Evolutionary conservation across 2,329 filamentous ascomycete genomes (phyloP), one percentile per base, ranked within the genome.

Genomic region (Didymellaceae sp.): DNA sequence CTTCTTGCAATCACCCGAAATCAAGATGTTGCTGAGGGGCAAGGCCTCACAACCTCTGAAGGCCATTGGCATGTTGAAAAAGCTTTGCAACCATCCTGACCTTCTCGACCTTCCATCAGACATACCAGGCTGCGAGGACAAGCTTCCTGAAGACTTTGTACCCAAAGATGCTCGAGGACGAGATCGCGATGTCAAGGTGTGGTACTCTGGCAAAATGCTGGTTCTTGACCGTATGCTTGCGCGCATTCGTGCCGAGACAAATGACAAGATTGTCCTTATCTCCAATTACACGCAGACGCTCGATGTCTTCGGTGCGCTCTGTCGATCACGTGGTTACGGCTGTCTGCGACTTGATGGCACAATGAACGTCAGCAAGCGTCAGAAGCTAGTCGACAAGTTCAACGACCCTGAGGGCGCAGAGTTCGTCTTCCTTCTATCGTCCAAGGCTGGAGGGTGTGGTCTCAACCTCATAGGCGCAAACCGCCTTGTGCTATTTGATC

Each of bases 221-320:
- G 94, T 99, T 3, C 84, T 99, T n/a, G 94, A 97, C 68, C 87
- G 92, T 49, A 99, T 99, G 95, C 84, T 99, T 40, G 91, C 92
- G 25, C 88, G 93, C 21, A 99, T 99, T 62, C 90, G 91, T 13
- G 87, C 92, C 64, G 93, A 97, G 66, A 97, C 94, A 0, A 97
- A 96, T 65, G 94, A 99, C 82, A 99, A 99, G 75, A 99, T 99
- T 65, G 94, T 99, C 10, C 84, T 99, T 49, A 99, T 99, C 74
- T 96, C 91, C 74, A 99, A 99, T 70, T 99, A 97, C 75, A 99
- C 94, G 0, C 89, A 94, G 63, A 99, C 94, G 0, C 82, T 99
- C 4, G 94, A 99, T 72, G 81, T 99, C 3, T 97, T 99, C 68
- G 92, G 96, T 62, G 87, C 86, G 55, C 82, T 99, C 7, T 99